phyloP scores from a whole-genome alignment of 2,329 filamentous ascomycete species.

The Cordyceps javanica region DNA sequence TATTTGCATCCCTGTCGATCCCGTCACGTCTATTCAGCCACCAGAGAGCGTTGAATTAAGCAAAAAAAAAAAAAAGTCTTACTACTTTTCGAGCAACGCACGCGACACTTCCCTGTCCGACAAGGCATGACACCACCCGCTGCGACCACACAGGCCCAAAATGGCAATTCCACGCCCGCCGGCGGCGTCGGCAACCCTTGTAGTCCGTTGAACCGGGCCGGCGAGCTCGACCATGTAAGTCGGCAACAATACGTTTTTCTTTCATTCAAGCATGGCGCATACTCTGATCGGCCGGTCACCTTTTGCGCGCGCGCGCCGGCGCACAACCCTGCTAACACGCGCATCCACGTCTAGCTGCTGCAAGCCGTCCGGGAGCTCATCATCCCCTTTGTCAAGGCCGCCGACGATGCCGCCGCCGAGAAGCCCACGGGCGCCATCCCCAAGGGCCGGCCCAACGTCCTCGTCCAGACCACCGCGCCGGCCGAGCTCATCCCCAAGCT shows the following conservation, averaged over 20 bases:
- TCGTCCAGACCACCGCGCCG: constrained; percentile 59
- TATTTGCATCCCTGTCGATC: neutral
- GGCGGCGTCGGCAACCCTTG: neutral
- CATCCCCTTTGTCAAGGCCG: constrained; percentile 63
- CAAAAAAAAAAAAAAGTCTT: neutral
- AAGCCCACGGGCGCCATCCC: constrained; percentile 46
- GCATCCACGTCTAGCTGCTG: constrained; percentile 49
- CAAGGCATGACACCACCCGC: constrained; percentile 9
- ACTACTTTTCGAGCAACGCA: no score
- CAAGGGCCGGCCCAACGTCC: constrained; percentile 42
- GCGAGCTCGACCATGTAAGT: constrained; percentile 43
- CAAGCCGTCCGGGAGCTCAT: constrained; percentile 61
- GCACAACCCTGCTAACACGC: neutral
- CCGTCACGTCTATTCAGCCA: neutral
- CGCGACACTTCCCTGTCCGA: neutral
- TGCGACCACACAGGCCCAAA: constrained; percentile 2
- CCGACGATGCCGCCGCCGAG: constrained; percentile 54
- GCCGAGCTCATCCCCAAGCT: constrained; percentile 50
- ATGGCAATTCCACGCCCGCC: neutral
- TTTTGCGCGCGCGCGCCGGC: constrained; percentile 15
- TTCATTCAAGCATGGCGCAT: no score
- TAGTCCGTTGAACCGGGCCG: constrained; percentile 6
- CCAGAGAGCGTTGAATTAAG: no score
- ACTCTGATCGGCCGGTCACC: no score
- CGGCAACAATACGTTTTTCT: no score